phyloP scores from a whole-genome alignment of 768 basidiomycete species.

The Clathrus columnatus region DNA sequence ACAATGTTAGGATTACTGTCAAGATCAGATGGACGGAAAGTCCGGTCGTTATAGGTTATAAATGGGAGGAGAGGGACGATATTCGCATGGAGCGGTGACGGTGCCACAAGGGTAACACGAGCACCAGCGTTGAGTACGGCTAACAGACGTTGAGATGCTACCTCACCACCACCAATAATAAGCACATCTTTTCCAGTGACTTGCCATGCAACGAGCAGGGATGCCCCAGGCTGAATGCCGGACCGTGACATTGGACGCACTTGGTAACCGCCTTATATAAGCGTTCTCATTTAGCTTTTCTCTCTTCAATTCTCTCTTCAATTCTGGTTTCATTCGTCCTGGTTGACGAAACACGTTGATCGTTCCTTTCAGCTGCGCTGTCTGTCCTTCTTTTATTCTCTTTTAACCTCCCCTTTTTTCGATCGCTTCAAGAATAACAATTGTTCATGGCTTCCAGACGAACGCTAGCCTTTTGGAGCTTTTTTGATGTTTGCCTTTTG shows the following conservation, averaged over 20 bases:
- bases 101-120: conserved; percentile 67
- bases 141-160: conserved; percentile 82
- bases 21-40: conserved; percentile 60
- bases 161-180: conserved; percentile 88
- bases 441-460: conserved; percentile 60
- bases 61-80: conserved; percentile 45
- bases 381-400: not conserved
- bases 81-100: conserved; percentile 57
- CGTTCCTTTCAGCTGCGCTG: conserved; percentile 17
- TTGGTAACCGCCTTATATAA: not conserved
- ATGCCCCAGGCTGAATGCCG: conserved; percentile 39
- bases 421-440: conserved; percentile 28
- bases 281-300: not conserved
- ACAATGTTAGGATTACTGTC: conserved; percentile 67
- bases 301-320: not conserved
- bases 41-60: conserved; percentile 65
- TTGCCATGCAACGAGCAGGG: conserved; percentile 90
- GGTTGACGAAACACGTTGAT: conserved; percentile 8
- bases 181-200: conserved; percentile 77
- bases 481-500: conserved; percentile 62
- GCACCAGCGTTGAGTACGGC: conserved; percentile 79
- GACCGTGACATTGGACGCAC: not conserved
- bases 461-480: conserved; percentile 63
- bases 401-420: conserved; percentile 22
- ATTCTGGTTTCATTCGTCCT: not conserved